Percentiles rank a stretch among this genome's conserved stretches.
phyloP scores from a whole-genome alignment of 2,329 filamentous ascomycete genomes.

The Penicillium decumbens region DNA sequence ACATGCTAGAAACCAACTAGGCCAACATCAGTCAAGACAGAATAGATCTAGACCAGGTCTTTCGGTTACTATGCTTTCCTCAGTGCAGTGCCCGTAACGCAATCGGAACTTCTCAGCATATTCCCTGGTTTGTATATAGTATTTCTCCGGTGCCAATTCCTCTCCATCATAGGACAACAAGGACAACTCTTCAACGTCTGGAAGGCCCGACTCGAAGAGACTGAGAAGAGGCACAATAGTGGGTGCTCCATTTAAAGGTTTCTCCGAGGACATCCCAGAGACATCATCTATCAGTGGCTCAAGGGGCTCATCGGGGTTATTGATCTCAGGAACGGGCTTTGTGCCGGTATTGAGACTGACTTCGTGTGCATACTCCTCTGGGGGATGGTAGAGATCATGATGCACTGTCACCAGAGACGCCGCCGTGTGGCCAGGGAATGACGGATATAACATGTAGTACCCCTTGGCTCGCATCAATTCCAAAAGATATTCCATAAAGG shows the following conservation, averaged over 20 bases:
- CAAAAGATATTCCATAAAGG: conserved; percentile 74
- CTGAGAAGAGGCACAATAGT: conserved; percentile 46
- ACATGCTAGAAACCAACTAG: not conserved
- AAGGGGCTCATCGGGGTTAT: conserved; percentile 18
- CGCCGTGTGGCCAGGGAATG: conserved; percentile 46
- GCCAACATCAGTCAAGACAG: conserved; percentile 46
- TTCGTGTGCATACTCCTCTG: conserved; percentile 57
- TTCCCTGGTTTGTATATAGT: conserved; percentile 43
- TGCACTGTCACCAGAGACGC: conserved; percentile 67
- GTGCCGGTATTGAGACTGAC: conserved; percentile 1
- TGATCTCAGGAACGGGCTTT: conserved; percentile 2
- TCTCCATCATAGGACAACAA: conserved; percentile 62
- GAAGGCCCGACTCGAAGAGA: conserved; percentile 48
- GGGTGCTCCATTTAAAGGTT: conserved; percentile 35
- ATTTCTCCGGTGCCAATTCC: conserved; percentile 30
- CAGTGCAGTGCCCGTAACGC: conserved; percentile 63
- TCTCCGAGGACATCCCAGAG: conserved; percentile 20
- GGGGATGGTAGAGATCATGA: conserved; percentile 65
- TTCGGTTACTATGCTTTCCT: conserved; percentile 31
- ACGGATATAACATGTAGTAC: conserved; percentile 76
- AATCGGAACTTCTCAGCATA: conserved; percentile 59
- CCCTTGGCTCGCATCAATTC: conserved; percentile 71
- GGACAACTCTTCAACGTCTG: conserved; percentile 50
- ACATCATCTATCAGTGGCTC: conserved; percentile 16
- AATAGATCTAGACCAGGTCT: conserved; percentile 58